A percentile compares a stretch with the other conserved stretches of the same genome.
phyloP scores from a whole-genome alignment of 768 basidiomycete genomes.

The Pleurotus salmoneostramineus region DNA sequence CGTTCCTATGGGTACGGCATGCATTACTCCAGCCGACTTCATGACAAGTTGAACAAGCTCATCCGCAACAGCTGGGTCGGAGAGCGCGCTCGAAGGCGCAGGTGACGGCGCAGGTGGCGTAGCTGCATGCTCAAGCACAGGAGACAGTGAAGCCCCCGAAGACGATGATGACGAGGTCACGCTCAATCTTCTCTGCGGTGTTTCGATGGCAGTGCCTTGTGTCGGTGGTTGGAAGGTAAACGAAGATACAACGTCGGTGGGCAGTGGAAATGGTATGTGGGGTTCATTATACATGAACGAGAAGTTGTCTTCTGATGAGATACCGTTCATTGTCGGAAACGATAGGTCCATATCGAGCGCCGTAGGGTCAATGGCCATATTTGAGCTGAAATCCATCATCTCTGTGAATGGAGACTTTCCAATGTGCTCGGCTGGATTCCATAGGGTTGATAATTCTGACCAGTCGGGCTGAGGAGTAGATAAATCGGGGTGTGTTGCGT shows the following conservation, averaged over 20 bases:
- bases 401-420: conserved; percentile 33
- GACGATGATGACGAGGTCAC: conserved; percentile 53
- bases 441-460: conserved; percentile 49
- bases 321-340: conserved; percentile 5
- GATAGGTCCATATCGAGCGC: conserved; percentile 46
- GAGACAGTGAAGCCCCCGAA: conserved; percentile 51
- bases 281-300: conserved; percentile 4
- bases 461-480: conserved; percentile 41
- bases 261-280: conserved; percentile 1
- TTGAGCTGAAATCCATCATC: conserved; percentile 56
- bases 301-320: conserved; percentile 1
- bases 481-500: conserved; percentile 25
- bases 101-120: conserved; percentile 16
- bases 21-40: conserved; percentile 54
- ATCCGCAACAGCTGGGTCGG: conserved; percentile 16
- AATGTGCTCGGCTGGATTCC: conserved; percentile 30
- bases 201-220: conserved; percentile 20
- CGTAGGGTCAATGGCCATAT: conserved; percentile 62
- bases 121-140: conserved; percentile 34
- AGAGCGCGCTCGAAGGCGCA: conserved; percentile 21
- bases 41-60: conserved; percentile 47
- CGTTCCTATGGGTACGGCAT: conserved; percentile 40
- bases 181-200: conserved; percentile 38
- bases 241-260: background rate
- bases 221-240: conserved; percentile 19